Conservation (phyloP, 169 alveolate species). For the Plasmodium fragile region DNA sequence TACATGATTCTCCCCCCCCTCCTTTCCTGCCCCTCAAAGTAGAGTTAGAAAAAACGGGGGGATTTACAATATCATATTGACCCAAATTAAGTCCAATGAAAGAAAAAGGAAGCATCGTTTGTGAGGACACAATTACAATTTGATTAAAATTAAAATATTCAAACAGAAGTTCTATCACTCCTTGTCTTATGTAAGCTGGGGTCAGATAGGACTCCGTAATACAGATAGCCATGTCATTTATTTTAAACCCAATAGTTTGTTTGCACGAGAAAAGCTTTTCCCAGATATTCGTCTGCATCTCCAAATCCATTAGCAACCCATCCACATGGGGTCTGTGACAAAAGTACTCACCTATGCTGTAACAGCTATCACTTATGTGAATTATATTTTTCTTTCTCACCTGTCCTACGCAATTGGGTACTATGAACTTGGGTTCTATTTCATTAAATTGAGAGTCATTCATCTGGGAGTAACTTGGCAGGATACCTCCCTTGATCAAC, state of each 20-base stretch:
- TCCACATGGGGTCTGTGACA: slow-evolving; percentile 87
- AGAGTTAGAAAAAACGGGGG: slow-evolving; percentile 23
- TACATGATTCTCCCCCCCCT: background rate
- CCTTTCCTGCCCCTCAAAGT: background rate
- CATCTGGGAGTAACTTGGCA: slow-evolving; percentile 71
- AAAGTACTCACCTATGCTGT: slow-evolving; percentile 86
- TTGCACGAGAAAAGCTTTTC: slow-evolving; percentile 81
- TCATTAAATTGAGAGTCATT: slow-evolving; percentile 47
- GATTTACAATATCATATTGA: slow-evolving; percentile 74
- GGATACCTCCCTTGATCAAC: slow-evolving; percentile 86
- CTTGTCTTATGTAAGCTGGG: slow-evolving; percentile 87
- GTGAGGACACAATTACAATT: slow-evolving; percentile 86
- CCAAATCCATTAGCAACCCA: slow-evolving; percentile 85
- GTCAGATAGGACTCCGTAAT: slow-evolving; percentile 90
- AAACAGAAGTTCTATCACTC: slow-evolving; percentile 87
- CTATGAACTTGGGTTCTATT: slow-evolving; percentile 82
- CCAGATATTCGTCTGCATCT: slow-evolving; percentile 87
- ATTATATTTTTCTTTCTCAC: slow-evolving; percentile 80
- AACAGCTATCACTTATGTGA: slow-evolving; percentile 85
- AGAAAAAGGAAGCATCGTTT: slow-evolving; percentile 85
- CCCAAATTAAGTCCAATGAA: slow-evolving; percentile 81
- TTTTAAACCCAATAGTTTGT: slow-evolving; percentile 42
- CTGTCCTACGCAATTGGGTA: slow-evolving; percentile 90
- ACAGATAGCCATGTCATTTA: slow-evolving; percentile 71
- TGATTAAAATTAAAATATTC: slow-evolving; percentile 84